Evolutionary conservation across 148 eudicot genomes (phyloP).

Genomic region (Fallopia convolvulus): DNA sequence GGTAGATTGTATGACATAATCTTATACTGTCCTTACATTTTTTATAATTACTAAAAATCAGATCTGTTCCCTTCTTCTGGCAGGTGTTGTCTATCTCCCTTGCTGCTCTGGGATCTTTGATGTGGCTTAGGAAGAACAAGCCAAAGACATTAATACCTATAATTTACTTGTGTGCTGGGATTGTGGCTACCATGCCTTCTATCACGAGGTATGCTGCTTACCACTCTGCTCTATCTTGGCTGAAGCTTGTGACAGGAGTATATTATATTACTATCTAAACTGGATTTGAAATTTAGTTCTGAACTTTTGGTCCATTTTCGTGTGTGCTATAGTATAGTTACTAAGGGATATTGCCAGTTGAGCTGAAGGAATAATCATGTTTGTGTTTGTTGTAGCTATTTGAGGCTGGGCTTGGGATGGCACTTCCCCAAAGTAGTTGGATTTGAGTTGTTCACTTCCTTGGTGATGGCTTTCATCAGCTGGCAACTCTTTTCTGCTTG

Average conservation of each 20-base stretch:
- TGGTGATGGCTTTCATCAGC: conserved; percentile 86
- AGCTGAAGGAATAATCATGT: neutral
- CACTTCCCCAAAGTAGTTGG: conserved; percentile 88
- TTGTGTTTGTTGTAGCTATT: conserved; percentile 49
- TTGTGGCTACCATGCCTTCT: conserved; percentile 92
- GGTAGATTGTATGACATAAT: neutral
- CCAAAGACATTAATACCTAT: conserved; percentile 84
- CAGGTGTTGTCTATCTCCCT: conserved; percentile 84
- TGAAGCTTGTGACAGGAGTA: neutral
- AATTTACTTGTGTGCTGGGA: conserved; percentile 83
- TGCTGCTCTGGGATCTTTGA: conserved; percentile 92
- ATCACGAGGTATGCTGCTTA: conserved; percentile 60
- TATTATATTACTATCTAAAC: neutral
- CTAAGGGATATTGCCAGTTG: neutral
- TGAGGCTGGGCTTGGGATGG: conserved; percentile 86
- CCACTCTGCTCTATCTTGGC: neutral
- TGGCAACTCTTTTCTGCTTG: conserved; percentile 93
- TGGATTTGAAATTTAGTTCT: neutral
- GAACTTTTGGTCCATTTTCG: neutral
- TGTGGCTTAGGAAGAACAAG: conserved; percentile 97
- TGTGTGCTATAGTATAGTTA: neutral
- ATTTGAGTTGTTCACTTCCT: conserved; percentile 67
- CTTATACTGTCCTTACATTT: neutral
- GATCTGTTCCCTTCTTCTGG: conserved; percentile 11
- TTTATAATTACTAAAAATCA: conserved; percentile 9